phyloP scores from a whole-genome alignment of 2,329 filamentous ascomycete genomes.

The Aphanocladium album region DNA sequence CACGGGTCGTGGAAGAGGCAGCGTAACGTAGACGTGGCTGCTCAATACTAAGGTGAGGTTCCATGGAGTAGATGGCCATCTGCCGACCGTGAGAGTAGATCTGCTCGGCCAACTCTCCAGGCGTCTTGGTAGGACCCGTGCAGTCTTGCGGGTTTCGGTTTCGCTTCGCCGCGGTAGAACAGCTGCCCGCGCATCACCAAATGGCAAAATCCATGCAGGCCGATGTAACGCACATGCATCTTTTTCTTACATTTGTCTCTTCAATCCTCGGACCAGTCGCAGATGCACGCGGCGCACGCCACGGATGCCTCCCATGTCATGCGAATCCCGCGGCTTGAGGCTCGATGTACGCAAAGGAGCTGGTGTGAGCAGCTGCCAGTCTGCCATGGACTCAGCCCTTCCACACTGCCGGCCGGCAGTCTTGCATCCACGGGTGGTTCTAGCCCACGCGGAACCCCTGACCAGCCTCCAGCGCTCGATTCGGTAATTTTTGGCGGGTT shows the following conservation, averaged over 20 bases:
- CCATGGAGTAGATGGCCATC: not conserved
- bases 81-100: not conserved
- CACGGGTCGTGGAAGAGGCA: not conserved
- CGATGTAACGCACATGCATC: not conserved
- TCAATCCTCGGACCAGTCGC: not conserved
- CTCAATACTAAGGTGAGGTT: not conserved
- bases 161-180: not conserved
- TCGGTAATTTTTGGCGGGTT: conserved; percentile 12
- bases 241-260: not conserved
- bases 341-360: not conserved
- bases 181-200: not conserved
- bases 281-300: not conserved
- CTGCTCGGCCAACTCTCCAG: not conserved
- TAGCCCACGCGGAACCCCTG: not conserved
- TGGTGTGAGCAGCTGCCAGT: not conserved
- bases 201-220: not conserved
- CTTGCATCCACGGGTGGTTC: not conserved
- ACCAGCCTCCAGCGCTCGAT: conserved; percentile 3
- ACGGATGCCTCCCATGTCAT: not conserved
- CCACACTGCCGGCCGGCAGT: conserved; percentile 1
- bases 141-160: not conserved
- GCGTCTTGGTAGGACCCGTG: not conserved
- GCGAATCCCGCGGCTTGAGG: conserved; percentile 5
- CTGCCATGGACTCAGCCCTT: not conserved
- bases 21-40: not conserved